These are phyloP conservation scores for Alternaria ventricosa DNA, from an alignment of 2,329 filamentous ascomycete species.

Conservation along the genomic window DNA sequence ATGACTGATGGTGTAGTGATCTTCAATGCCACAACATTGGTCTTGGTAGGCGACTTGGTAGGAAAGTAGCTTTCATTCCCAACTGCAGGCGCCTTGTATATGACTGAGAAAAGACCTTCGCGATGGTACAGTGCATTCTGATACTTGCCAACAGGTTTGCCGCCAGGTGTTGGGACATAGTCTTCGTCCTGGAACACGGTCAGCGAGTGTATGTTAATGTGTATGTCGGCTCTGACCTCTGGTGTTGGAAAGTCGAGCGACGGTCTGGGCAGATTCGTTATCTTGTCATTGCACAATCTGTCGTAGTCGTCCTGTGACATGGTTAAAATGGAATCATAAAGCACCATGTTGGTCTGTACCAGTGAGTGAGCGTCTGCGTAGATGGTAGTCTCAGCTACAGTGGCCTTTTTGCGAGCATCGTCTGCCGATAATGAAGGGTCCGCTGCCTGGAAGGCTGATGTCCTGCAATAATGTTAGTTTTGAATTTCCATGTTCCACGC, in stretches of 20 bases:
- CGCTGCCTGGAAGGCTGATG: constrained; percentile 56
- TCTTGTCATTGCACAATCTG: constrained; percentile 32
- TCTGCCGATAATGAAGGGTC: constrained; percentile 54
- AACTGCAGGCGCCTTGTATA: constrained; percentile 71
- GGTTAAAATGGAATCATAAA: constrained; percentile 16
- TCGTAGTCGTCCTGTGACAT: constrained; percentile 44
- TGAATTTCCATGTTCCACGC: background rate
- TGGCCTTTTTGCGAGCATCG: constrained; percentile 65
- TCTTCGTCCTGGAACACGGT: constrained; percentile 31
- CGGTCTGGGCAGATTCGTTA: constrained; percentile 23
- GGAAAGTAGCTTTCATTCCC: constrained; percentile 42
- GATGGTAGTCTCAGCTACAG: constrained; percentile 69
- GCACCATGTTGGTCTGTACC: constrained; percentile 52
- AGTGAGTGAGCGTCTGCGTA: constrained; percentile 64
- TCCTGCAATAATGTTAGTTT: constrained; percentile 46
- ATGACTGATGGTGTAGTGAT: constrained; percentile 77
- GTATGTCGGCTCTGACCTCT: constrained; percentile 21
- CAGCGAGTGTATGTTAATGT: too few relatives aligned
- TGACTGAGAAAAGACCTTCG: constrained; percentile 79
- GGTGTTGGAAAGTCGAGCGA: constrained; percentile 32
- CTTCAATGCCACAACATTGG: constrained; percentile 73
- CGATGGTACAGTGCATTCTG: constrained; percentile 62
- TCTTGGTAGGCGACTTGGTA: constrained; percentile 22
- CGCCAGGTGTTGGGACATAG: constrained; percentile 43
- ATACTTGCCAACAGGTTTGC: constrained; percentile 62